Evolutionary conservation across 1,139 yeast species (phyloP).

Genomic region (Meyerozyma elateridarum): DNA sequence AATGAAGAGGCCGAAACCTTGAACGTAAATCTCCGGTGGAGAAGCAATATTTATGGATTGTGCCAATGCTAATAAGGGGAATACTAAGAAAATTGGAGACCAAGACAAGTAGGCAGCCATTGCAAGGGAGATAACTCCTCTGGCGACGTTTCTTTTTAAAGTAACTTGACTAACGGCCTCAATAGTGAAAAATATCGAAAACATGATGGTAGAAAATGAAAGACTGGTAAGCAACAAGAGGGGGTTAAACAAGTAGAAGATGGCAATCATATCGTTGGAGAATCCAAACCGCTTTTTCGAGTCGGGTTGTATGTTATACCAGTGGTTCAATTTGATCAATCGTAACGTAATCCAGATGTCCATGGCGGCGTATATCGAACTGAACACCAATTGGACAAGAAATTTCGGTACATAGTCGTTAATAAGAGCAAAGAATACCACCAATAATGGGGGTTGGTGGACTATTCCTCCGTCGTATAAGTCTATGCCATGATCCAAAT

Average conservation of each 20-base stretch:
- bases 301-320: no score
- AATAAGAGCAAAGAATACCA: constrained; percentile 44
- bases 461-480: constrained; percentile 84
- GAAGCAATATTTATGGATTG: constrained; percentile 15
- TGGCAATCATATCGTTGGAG: constrained; percentile 44
- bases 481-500: constrained; percentile 53
- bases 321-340: constrained; percentile 36
- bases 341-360: constrained; percentile 41
- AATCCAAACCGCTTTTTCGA: no score
- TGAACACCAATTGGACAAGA: constrained; percentile 17
- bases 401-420: constrained; percentile 22
- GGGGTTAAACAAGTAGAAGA: constrained; percentile 78
- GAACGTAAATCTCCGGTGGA: constrained; percentile 15
- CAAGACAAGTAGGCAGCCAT: constrained; percentile 61
- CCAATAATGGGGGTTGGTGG: constrained; percentile 76
- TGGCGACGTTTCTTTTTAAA: constrained; percentile 30
- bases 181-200: constrained; percentile 55
- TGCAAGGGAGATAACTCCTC: constrained; percentile 54
- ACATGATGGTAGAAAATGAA: constrained; percentile 61
- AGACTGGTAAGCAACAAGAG: constrained; percentile 61
- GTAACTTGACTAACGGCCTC: constrained; percentile 48
- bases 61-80: constrained; percentile 49
- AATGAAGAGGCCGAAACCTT: constrained; percentile 23
- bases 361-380: constrained; percentile 33
- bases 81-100: constrained; percentile 52